Evolutionary conservation across 768 basidiomycete genomes (phyloP).

Genomic region (Russula earlei): DNA sequence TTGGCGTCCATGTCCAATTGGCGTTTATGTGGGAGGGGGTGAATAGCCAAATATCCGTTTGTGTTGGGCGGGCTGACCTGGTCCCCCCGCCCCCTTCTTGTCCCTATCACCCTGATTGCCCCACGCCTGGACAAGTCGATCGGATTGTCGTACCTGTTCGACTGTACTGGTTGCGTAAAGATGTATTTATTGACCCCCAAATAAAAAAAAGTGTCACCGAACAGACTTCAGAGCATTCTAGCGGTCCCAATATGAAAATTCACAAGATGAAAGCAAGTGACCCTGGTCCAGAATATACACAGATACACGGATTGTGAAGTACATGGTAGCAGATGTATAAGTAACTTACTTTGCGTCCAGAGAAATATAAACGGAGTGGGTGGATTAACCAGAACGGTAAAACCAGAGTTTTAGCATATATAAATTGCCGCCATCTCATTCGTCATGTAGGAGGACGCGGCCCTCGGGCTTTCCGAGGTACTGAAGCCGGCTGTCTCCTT

Average conservation of each 20-base stretch:
- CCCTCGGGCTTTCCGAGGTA: slow-evolving; percentile 8
- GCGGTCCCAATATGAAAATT: no score
- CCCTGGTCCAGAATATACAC: not conserved
- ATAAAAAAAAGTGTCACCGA: no score
- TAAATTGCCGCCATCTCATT: not conserved
- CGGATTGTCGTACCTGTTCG: not conserved
- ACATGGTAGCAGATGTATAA: not conserved
- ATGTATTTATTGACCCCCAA: not conserved
- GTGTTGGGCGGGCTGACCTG: no score
- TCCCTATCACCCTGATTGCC: no score
- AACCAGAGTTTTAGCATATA: not conserved
- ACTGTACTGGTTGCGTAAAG: not conserved
- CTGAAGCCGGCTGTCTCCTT: not conserved
- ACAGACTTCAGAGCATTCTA: no score
- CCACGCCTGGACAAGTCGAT: no score
- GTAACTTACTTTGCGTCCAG: not conserved
- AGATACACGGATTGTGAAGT: no score
- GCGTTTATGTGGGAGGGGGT: slow-evolving; percentile 35
- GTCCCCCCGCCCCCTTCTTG: no score
- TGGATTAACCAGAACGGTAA: not conserved
- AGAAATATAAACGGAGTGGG: not conserved
- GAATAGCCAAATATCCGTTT: not conserved
- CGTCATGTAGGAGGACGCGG: not conserved
- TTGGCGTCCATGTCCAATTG: slow-evolving; percentile 66
- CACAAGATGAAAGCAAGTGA: not conserved